A percentile compares a stretch with the other conserved stretches of the same genome.
phyloP scores from a whole-genome alignment of 352 stramenopile genomes.

The Phytophthora lateralis region DNA sequence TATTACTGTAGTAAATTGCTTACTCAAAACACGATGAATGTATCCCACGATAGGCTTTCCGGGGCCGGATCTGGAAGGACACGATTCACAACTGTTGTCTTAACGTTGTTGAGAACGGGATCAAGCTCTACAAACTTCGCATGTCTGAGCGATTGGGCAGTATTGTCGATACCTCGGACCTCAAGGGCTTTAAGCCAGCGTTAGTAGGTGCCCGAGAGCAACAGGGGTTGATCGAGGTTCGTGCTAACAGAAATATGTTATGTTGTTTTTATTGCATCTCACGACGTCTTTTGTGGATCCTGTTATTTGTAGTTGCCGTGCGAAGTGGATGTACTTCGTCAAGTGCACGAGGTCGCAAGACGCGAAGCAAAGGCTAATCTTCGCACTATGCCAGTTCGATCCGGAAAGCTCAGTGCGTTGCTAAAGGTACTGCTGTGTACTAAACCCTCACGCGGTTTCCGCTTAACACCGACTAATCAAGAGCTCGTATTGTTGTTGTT shows the following conservation, averaged over 20 bases:
- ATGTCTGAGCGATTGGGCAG: conserved; percentile 70
- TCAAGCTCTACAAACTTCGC: conserved; percentile 80
- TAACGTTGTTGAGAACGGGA: conserved; percentile 76
- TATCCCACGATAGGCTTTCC: conserved; percentile 51
- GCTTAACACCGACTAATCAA: background rate
- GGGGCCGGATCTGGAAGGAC: conserved; percentile 72
- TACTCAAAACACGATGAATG: background rate
- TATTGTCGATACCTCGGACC: conserved; percentile 77
- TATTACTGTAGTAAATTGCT: no score
- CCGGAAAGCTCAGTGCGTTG: conserved; percentile 65
- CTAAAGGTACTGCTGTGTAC: conserved; percentile 50
- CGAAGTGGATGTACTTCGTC: conserved; percentile 52
- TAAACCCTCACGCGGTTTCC: background rate
- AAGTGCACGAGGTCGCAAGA: conserved; percentile 56
- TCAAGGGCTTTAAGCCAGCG: conserved; percentile 58
- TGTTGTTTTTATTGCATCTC: background rate
- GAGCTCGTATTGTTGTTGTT: background rate
- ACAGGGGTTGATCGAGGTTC: conserved; percentile 48
- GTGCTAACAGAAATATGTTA: background rate
- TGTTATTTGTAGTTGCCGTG: conserved; percentile 58
- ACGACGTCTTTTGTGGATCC: conserved; percentile 4
- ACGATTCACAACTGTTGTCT: conserved; percentile 84
- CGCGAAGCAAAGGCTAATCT: conserved; percentile 49
- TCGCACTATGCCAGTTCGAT: conserved; percentile 68
- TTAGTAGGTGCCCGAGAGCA: conserved; percentile 34